Percentiles rank a stretch among this genome's conserved stretches.
phyloP scores from a whole-genome alignment of 768 basidiomycete species.

The Daedalea quercina region DNA sequence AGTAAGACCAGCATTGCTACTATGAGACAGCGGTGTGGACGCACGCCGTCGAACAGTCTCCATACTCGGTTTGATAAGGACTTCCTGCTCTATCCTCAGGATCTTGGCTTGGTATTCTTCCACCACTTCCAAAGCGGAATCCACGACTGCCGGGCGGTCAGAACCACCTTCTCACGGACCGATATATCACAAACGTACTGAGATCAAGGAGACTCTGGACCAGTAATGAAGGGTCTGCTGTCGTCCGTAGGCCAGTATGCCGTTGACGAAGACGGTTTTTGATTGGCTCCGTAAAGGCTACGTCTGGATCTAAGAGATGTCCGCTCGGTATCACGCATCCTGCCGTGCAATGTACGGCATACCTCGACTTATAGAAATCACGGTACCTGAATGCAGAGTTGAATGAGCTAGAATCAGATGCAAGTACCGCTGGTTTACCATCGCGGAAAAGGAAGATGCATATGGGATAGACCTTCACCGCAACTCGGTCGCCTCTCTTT shows the following conservation, averaged over 20 bases:
- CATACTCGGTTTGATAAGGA: constrained; percentile 57
- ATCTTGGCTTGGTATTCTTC: constrained; percentile 64
- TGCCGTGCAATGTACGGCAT: too few species aligned
- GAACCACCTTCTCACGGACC: not conserved
- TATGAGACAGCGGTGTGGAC: constrained; percentile 16
- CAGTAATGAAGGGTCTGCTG: constrained; percentile 62
- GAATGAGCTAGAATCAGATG: constrained; percentile 1
- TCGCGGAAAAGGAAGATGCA: constrained; percentile 64
- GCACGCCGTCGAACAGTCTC: constrained; percentile 51
- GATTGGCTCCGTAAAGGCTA: constrained; percentile 50
- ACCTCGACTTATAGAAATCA: constrained; percentile 46
- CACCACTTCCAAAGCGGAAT: constrained; percentile 59
- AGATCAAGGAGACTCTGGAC: constrained; percentile 55
- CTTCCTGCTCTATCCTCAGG: constrained; percentile 49
- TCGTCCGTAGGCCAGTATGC: constrained; percentile 54
- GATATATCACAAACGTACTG: constrained; percentile 10
- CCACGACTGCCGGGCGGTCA: constrained; percentile 45
- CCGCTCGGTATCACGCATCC: too few species aligned
- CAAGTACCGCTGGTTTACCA: constrained; percentile 31
- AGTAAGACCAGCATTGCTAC: not conserved
- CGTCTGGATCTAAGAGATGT: constrained; percentile 27
- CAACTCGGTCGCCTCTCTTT: constrained; percentile 50
- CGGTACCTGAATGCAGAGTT: constrained; percentile 38
- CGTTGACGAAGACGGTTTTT: constrained; percentile 46
- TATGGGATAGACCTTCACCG: constrained; percentile 55